Evolutionary conservation across 768 basidiomycete genomes (phyloP).

Genomic region (Boletales sp.): DNA sequence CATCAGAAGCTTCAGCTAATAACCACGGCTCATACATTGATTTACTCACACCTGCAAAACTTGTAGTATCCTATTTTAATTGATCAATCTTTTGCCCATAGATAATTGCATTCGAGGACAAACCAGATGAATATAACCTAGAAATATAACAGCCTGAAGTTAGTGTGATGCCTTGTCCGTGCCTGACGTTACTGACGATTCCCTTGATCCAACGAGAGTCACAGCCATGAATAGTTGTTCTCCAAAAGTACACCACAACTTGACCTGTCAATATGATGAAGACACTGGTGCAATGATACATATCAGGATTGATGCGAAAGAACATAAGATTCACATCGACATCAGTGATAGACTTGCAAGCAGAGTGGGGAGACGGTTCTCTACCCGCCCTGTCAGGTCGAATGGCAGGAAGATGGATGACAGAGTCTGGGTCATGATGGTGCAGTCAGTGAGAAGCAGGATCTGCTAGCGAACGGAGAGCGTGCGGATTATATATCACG

Average conservation of each 20-base stretch:
- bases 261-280: conserved; percentile 22
- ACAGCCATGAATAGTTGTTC: conserved; percentile 5
- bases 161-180: neutral
- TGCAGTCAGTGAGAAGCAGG: neutral
- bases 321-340: conserved; percentile 5
- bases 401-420: neutral
- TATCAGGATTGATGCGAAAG: neutral
- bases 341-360: conserved; percentile 10
- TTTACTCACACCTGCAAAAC: conserved; percentile 12
- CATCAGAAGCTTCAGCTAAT: neutral
- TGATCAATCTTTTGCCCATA: neutral
- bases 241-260: conserved; percentile 23
- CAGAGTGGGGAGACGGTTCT: conserved; percentile 6
- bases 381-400: conserved; percentile 3
- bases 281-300: neutral
- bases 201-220: conserved; percentile 22
- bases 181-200: conserved; percentile 8
- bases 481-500: conserved; percentile 8
- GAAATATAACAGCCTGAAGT: neutral
- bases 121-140: conserved; percentile 23
- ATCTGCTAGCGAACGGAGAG: neutral
- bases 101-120: neutral
- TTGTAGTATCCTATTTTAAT: conserved; percentile 18
- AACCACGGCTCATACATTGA: neutral
- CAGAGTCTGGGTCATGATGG: conserved; percentile 4